phyloP scores from a whole-genome alignment of 2,329 filamentous ascomycete species.

The Madurella mycetomatis region DNA sequence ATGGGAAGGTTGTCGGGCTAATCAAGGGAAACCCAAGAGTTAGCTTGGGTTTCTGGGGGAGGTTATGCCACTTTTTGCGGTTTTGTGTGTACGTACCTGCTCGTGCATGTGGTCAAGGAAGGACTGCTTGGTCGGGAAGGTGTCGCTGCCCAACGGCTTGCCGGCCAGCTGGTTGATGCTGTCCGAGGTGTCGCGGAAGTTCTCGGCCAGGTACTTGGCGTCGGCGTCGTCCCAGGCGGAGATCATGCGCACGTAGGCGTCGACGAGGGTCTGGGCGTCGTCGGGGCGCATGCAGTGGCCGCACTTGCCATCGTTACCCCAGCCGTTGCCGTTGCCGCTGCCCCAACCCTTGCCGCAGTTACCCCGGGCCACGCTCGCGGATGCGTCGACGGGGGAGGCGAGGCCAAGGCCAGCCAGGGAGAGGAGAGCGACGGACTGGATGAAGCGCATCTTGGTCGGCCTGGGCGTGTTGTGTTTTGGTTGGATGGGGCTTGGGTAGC shows the following conservation, averaged over 20 bases:
- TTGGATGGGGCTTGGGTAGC: not conserved
- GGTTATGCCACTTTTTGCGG: too few species aligned
- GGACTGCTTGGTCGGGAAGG: slow-evolving; percentile 30
- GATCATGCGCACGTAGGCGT: slow-evolving; percentile 21
- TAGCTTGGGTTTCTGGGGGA: too few species aligned
- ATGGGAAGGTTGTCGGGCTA: slow-evolving; percentile 31
- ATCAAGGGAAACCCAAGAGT: not conserved
- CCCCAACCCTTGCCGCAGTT: too few species aligned
- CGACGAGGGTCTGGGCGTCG: slow-evolving; percentile 17
- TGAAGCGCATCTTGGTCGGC: slow-evolving; percentile 14
- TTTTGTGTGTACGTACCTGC: slow-evolving; percentile 13
- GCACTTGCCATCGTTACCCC: too few species aligned
- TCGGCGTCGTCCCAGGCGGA: slow-evolving; percentile 20
- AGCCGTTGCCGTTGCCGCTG: not conserved
- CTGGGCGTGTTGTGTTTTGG: not conserved
- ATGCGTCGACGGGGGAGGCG: slow-evolving; percentile 2
- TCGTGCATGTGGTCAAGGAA: slow-evolving; percentile 27
- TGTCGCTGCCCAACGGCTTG: slow-evolving; percentile 28
- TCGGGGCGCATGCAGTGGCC: slow-evolving; percentile 13
- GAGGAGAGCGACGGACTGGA: slow-evolving; percentile 10
- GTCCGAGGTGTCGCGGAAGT: slow-evolving; percentile 33
- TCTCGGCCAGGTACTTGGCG: slow-evolving; percentile 23
- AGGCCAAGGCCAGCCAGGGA: slow-evolving; percentile 11
- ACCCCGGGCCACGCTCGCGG: too few species aligned
- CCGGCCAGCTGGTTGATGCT: slow-evolving; percentile 32